phyloP scores from a whole-genome alignment of 805 yeast genomes.

The Kregervanrija fluxuum region DNA sequence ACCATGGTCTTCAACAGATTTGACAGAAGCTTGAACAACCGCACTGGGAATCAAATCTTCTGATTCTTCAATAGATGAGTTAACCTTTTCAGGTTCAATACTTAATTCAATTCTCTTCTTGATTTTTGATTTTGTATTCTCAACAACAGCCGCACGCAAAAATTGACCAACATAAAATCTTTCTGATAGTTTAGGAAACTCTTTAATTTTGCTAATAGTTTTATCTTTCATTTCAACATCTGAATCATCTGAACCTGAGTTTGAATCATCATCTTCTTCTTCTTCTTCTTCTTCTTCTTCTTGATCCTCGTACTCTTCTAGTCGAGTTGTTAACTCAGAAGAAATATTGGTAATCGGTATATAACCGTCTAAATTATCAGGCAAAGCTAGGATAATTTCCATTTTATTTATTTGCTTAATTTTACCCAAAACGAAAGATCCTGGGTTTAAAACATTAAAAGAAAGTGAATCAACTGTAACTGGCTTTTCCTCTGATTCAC shows the following conservation, averaged over 20 bases:
- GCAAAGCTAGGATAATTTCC: conserved; percentile 64
- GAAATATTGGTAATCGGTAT: conserved; percentile 71
- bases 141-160: conserved; percentile 74
- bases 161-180: conserved; percentile 73
- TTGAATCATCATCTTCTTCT: conserved; percentile 33
- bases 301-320: conserved; percentile 52
- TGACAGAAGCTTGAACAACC: conserved; percentile 68
- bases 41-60: conserved; percentile 62
- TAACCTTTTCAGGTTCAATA: conserved; percentile 68
- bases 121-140: conserved; percentile 30
- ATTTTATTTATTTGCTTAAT: conserved; percentile 49
- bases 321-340: conserved; percentile 45
- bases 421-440: conserved; percentile 74
- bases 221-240: conserved; percentile 26
- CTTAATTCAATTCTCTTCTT: conserved; percentile 64
- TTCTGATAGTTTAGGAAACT: conserved; percentile 48
- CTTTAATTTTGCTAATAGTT: conserved; percentile 22
- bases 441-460: conserved; percentile 60
- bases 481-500: conserved; percentile 13
- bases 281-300: conserved; percentile 37
- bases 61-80: conserved; percentile 45
- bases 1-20: conserved; percentile 90
- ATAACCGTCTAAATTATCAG: conserved; percentile 76
- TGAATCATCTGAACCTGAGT: conserved; percentile 16
- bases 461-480: conserved; percentile 55